Base-by-base conservation (phyloP, 2,329 filamentous ascomycete genomes). In the Colletotrichum orchidophilum region DNA sequence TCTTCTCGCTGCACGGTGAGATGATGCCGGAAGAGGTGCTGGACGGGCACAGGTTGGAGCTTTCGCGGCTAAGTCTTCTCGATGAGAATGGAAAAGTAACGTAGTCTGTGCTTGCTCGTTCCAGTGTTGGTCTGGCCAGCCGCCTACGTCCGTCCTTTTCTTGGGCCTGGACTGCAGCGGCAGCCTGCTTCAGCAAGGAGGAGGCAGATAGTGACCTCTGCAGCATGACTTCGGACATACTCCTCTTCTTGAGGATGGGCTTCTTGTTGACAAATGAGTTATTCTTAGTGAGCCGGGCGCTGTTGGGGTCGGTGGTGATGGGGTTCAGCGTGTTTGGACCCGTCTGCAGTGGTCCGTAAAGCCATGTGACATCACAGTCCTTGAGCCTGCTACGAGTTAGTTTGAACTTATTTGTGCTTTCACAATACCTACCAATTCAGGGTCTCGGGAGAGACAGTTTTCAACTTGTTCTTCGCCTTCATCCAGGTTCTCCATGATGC, bases 401-500 rank as follows among this genome's bases (percentile, higher is more conserved):
- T 66, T 3, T 12, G 39, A 24, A 59, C 12, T 27, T 35, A 1
- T 39, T 31, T 13, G 24, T 13, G 60, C 31, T 50, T 13, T 13
- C 18, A 66, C 7, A 13, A 27, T 49, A 86, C 91, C 77, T 83
- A 97, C 96, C 96, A 99, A 82, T 98, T 97, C 66, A 99, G 85
- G 2, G 92, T 94, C 81, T 98, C 95, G 3, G 96, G 95, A 8
- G 94, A 95, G 26, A 98, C 91, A 0, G 96, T 98, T 79, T 91
- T 92, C 59, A 98, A 86, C 50, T 93, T 90, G 80, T 97, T 93
- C 82, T 97, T 97, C 59, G 93, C 88, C 82, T 98, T 98, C 79
- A 94, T 93, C 96, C 96, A 98, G 1, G 95, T 96, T 79, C 96
- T 89, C 96, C 96, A 99, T 0, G 95, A 97, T 3, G 96, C 96